These are phyloP conservation scores for Dactylonectria estremocensis DNA, from an alignment of 2,329 filamentous ascomycete species.

Conservation along the genomic window DNA sequence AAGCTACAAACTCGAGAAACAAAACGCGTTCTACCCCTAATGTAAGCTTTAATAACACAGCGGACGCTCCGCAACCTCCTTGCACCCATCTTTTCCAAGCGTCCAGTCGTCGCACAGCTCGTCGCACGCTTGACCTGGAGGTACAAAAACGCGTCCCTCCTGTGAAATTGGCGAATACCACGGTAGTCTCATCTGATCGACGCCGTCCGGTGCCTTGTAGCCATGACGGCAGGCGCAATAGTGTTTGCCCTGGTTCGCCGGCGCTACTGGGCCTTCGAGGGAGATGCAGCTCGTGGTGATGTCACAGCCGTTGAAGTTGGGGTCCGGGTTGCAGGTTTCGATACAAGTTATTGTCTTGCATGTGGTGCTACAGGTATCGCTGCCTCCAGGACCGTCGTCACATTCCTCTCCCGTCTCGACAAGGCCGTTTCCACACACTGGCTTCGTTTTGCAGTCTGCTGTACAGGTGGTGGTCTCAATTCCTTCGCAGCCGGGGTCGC, in stretches of 20 bases:
- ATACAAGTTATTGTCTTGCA: slow-evolving; percentile 2
- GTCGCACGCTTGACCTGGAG: slow-evolving; percentile 4
- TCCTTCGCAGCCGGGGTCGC: slow-evolving; percentile 4
- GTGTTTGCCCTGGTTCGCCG: not conserved
- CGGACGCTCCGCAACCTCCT: not conserved
- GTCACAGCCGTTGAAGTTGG: not conserved
- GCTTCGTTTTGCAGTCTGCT: not conserved
- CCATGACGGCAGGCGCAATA: slow-evolving; percentile 14
- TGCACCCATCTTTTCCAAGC: slow-evolving; percentile 10
- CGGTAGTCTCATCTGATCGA: slow-evolving; percentile 1
- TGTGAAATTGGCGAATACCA: not conserved
- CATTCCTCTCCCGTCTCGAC: slow-evolving; percentile 10
- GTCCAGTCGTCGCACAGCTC: slow-evolving; percentile 11
- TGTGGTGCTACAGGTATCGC: not conserved
- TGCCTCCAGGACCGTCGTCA: slow-evolving; percentile 5
- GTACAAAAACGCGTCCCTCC: slow-evolving; percentile 13
- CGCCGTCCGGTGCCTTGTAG: not conserved
- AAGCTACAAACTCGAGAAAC: too few species aligned
- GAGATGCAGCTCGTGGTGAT: slow-evolving; percentile 10
- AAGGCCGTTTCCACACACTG: not conserved
- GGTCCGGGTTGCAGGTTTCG: slow-evolving; percentile 3
- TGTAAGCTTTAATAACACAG: too few species aligned
- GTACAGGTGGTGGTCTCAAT: too few species aligned
- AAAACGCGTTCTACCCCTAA: too few species aligned
- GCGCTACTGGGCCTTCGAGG: too few species aligned